phyloP scores from a whole-genome alignment of 208 protist genomes.

The Polymyxa betae region DNA sequence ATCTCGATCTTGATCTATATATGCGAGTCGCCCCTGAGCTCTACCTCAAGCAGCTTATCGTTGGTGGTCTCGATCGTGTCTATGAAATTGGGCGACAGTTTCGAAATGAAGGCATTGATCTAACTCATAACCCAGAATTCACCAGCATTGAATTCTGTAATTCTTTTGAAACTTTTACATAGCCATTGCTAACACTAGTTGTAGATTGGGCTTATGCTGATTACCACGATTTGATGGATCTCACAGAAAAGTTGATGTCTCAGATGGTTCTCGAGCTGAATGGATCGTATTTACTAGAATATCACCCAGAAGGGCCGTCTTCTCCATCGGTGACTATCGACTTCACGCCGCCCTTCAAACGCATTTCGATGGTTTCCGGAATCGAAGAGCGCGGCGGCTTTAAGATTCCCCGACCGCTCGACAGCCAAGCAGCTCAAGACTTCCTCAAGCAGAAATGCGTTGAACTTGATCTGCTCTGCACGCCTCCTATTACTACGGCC shows the following conservation, averaged over 20 bases:
- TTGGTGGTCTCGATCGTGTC: conserved; percentile 99
- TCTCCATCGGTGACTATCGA: conserved; percentile 85
- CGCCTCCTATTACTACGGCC: conserved; percentile 89
- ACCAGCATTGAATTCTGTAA: conserved; percentile 98
- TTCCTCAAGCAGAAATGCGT: conserved; percentile 78
- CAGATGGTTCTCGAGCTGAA: conserved; percentile 89
- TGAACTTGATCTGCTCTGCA: conserved; percentile 80
- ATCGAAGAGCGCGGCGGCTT: conserved; percentile 86
- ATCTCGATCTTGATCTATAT: conserved; percentile 95
- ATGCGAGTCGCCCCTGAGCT: conserved; percentile 99
- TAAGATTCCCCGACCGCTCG: conserved; percentile 73
- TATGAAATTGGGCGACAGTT: conserved; percentile 99
- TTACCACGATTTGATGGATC: conserved; percentile 97
- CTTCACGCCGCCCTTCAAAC: conserved; percentile 97
- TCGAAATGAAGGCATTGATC: conserved; percentile 96
- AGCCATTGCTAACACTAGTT: neutral
- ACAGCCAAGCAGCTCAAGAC: neutral
- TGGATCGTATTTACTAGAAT: conserved; percentile 87
- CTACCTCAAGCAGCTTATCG: conserved; percentile 98
- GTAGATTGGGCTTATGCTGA: conserved; percentile 91
- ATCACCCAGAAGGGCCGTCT: conserved; percentile 83
- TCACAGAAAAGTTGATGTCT: conserved; percentile 90
- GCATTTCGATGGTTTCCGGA: conserved; percentile 91
- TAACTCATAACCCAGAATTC: conserved; percentile 99
- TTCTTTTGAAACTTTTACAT: conserved; percentile 26